Percentiles rank a stretch among this genome's conserved stretches.
Conservation (phyloP, 306 rosid species). For the Vigna unguiculata region DNA sequence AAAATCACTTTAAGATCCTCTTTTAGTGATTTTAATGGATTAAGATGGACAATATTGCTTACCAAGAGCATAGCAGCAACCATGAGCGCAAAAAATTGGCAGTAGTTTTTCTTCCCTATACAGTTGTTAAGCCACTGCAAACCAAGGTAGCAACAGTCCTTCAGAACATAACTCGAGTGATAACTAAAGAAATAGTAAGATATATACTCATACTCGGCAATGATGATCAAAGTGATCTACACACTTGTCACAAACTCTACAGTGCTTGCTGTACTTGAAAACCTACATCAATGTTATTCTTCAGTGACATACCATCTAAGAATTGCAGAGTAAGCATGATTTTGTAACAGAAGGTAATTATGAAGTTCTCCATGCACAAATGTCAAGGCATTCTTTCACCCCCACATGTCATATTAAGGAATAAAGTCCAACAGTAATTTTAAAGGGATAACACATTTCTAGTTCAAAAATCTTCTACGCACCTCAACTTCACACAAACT, state of each 20-base stretch:
- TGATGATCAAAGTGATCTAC: slow-evolving; percentile 94
- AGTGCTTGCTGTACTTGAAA: slow-evolving; percentile 89
- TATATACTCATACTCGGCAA: slow-evolving; percentile 72
- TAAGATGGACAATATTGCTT: slow-evolving; percentile 53
- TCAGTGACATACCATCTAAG: slow-evolving; percentile 10
- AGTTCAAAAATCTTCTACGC: slow-evolving; percentile 42
- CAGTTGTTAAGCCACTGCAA: slow-evolving; percentile 96
- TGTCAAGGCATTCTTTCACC: neutral
- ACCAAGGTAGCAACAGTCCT: slow-evolving; percentile 14
- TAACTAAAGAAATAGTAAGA: slow-evolving; percentile 15
- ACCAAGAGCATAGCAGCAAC: slow-evolving; percentile 88
- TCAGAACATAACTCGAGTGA: slow-evolving; percentile 38
- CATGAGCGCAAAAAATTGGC: slow-evolving; percentile 86
- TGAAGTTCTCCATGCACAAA: neutral
- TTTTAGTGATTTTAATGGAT: too few relatives aligned
- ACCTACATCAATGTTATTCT: slow-evolving; percentile 59
- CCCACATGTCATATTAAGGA: slow-evolving; percentile 1
- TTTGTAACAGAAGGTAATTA: slow-evolving; percentile 11
- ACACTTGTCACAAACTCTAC: slow-evolving; percentile 90
- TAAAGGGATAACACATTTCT: neutral
- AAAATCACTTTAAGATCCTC: too few relatives aligned
- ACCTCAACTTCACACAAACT: slow-evolving; percentile 97
- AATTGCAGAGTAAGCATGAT: neutral
- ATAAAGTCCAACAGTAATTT: neutral
- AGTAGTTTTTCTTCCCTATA: slow-evolving; percentile 76